These are phyloP conservation scores for Domatiomyces globalis DNA, from an alignment of 2,329 filamentous ascomycete genomes.

Conservation along the genomic window DNA sequence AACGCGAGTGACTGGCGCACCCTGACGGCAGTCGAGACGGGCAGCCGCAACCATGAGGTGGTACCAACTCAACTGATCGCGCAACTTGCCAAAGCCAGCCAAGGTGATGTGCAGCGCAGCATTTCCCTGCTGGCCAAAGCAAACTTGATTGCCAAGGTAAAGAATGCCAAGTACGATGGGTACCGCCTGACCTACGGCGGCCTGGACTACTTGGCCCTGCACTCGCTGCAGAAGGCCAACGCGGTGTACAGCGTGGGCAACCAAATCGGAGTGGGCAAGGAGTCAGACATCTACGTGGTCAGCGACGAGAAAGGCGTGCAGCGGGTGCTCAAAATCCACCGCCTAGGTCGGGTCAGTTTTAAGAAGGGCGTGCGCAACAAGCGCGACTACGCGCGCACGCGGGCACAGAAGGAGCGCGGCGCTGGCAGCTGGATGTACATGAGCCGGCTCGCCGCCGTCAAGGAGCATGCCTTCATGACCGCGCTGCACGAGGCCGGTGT, in stretches of 20 bases:
- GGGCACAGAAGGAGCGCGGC: conserved; percentile 23
- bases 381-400: conserved; percentile 79
- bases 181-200: conserved; percentile 95
- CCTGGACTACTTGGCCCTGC: conserved; percentile 90
- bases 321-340: conserved; percentile 85
- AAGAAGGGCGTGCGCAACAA: conserved; percentile 80
- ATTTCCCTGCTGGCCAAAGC: conserved; percentile 88
- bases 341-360: conserved; percentile 90
- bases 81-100: conserved; percentile 63
- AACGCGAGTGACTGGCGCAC: conserved; percentile 89
- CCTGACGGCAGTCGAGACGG: conserved; percentile 79
- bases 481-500: conserved; percentile 73
- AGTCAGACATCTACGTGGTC: conserved; percentile 92
- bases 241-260: conserved; percentile 84
- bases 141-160: conserved; percentile 78
- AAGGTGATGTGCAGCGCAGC: conserved; percentile 59
- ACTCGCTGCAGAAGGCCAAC: conserved; percentile 68
- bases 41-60: conserved; percentile 92
- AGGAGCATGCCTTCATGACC: conserved; percentile 90
- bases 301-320: conserved; percentile 65
- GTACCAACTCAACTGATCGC: conserved; percentile 83
- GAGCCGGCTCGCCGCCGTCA: conserved; percentile 78
- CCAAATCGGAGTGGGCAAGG: conserved; percentile 91
- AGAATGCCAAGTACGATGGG: conserved; percentile 94
- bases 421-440: conserved; percentile 97